Conservation (phyloP, 148 eudicot species). For the Rhododendron ovatum region DNA sequence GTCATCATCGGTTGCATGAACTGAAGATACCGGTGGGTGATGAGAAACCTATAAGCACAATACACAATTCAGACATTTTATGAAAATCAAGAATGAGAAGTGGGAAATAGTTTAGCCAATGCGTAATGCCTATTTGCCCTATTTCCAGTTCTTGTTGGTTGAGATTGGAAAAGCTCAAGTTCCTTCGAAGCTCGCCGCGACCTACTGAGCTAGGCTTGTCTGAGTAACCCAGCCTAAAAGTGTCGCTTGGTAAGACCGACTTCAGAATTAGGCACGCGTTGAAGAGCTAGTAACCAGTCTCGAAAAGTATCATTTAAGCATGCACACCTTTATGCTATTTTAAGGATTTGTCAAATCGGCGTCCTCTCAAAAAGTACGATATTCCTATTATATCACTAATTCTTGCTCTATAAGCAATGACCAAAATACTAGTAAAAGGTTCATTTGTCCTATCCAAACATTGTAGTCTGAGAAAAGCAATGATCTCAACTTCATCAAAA, state of each 20-base stretch:
- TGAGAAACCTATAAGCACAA: slow-evolving; percentile 64
- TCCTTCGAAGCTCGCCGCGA: background rate
- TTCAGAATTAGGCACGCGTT: background rate
- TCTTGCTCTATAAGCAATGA: background rate
- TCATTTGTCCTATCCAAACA: background rate
- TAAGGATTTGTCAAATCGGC: background rate
- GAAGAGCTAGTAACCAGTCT: background rate
- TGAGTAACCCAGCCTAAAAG: background rate
- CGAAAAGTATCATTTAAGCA: background rate
- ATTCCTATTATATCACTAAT: background rate
- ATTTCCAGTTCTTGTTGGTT: background rate
- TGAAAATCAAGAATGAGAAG: background rate
- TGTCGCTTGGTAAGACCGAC: background rate
- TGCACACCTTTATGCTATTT: background rate
- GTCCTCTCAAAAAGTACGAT: background rate
- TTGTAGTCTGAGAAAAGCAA: background rate
- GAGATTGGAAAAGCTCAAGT: background rate
- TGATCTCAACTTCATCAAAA: background rate
- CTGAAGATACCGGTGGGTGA: slow-evolving; percentile 78
- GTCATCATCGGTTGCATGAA: slow-evolving; percentile 70
- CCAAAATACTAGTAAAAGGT: background rate
- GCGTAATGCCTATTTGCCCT: background rate
- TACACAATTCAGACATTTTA: background rate
- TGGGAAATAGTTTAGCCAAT: background rate
- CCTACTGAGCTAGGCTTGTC: background rate